Percentiles rank a stretch among this genome's conserved stretches.
Evolutionary conservation across 345 rosid species (phyloP).

Genomic region (Brassica nigra): DNA sequence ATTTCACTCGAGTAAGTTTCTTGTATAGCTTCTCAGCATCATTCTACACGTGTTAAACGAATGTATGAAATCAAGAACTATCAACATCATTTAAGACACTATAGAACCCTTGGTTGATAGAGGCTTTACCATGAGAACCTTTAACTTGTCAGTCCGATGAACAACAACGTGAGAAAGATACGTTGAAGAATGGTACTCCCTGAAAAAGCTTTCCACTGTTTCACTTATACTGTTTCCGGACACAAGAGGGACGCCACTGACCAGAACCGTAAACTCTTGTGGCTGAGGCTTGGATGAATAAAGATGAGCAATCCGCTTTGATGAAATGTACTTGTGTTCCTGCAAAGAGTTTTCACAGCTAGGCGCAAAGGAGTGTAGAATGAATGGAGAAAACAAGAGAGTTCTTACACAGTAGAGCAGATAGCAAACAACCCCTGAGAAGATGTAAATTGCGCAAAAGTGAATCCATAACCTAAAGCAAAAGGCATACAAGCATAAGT

Average conservation of each 20-base stretch:
- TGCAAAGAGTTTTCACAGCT: conserved; percentile 43
- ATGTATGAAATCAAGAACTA: conserved; percentile 11
- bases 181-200: conserved; percentile 72
- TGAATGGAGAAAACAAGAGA: conserved; percentile 17
- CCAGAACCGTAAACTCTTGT: conserved; percentile 72
- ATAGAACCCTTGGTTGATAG: not conserved
- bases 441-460: conserved; percentile 83
- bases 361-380: conserved; percentile 13
- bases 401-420: conserved; percentile 78
- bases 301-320: conserved; percentile 63
- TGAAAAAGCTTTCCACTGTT: conserved; percentile 74
- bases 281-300: conserved; percentile 77
- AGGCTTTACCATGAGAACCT: conserved; percentile 62
- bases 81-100: not conserved
- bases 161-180: conserved; percentile 78
- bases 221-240: conserved; percentile 59
- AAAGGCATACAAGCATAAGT: conserved; percentile 27
- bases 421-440: conserved; percentile 86
- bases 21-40: conserved; percentile 65
- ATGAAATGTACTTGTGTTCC: conserved; percentile 68
- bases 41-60: conserved; percentile 42
- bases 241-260: conserved; percentile 65
- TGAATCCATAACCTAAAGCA: conserved; percentile 90
- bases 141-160: conserved; percentile 64
- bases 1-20: conserved; percentile 60